Evolutionary conservation across 306 rosid species (phyloP).

Genomic region (Quercus alba): DNA sequence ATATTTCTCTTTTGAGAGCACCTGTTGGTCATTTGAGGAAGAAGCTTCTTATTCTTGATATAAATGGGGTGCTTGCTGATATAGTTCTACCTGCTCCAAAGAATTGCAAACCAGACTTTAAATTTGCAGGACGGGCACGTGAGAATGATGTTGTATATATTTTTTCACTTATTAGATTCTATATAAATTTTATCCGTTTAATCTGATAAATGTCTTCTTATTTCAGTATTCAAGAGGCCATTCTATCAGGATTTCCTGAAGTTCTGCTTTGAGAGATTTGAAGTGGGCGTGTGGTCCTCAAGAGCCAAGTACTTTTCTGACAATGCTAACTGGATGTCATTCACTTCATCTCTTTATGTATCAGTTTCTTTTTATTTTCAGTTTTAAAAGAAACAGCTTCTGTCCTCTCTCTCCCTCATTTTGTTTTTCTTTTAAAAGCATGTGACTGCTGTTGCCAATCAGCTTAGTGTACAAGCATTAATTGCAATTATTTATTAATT

Average conservation of each 20-base stretch:
- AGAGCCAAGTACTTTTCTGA: conserved; percentile 57
- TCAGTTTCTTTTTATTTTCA: background rate
- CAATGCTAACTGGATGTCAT: conserved; percentile 7
- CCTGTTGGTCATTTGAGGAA: conserved; percentile 34
- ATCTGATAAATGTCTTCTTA: conserved; percentile 23
- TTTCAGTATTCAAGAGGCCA: conserved; percentile 88
- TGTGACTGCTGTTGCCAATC: background rate
- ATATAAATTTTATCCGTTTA: background rate
- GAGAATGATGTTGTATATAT: conserved; percentile 16
- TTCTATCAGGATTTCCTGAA: conserved; percentile 63
- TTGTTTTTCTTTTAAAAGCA: background rate
- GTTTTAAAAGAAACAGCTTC: background rate
- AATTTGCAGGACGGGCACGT: conserved; percentile 50
- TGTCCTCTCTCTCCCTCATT: background rate
- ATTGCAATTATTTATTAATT: conserved; percentile 17
- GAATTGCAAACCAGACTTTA: conserved; percentile 47
- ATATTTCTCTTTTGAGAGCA: conserved; percentile 30
- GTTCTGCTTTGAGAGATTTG: conserved; percentile 88
- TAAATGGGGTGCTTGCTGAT: conserved; percentile 81
- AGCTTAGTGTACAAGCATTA: background rate
- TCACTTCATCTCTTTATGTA: background rate
- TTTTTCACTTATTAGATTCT: background rate
- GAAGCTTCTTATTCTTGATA: conserved; percentile 79
- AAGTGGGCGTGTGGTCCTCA: conserved; percentile 91
- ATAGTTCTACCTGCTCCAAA: conserved; percentile 58